Evolutionary conservation across 129 eudicot species (phyloP), one percentile per base, ranked within the genome.

Genomic region (Pulicaria dysenterica): DNA sequence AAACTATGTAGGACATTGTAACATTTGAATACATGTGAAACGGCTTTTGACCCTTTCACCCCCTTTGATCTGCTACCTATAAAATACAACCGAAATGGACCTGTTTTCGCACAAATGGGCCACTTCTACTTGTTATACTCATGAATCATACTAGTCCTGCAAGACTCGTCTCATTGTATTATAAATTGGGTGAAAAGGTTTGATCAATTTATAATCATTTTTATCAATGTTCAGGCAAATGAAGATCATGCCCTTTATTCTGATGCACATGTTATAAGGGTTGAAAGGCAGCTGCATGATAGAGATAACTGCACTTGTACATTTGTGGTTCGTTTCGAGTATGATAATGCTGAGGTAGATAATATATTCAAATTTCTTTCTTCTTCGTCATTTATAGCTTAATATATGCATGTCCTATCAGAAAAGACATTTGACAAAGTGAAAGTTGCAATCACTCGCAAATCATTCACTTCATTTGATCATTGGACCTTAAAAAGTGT

Each of bases 221-320:
- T 46, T 34, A 42, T 61, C 82, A 3, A 54, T 54, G 48, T 74
- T 68, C 79, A 92, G 98, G 96, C 88, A 83, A 83, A 75, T 43
- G 88, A 82, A 54, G 87, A 87, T 75, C 80, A 83, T 51, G 92
- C 96, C 69, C 81, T 92, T n/a, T 87, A 89, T 75, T 72, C 83
- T 56, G 98, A 92, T 83, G 96, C 96, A 41, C 76, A 73, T 39
- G 58, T 89, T 10, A 3, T 87, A 65, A 82, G 79, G 39, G 69
- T 89, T 49, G 81, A 85, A 65, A 83, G 90, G 41, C 81, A 59
- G 47, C 0, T 47, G 73, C 98, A 92, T 43, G 95, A 84, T 46
- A 64, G 41, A 3, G 79, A 74, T 9, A 48, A 47, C 67, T 92
- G 98, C 80, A 81, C 68, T 16, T 92, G 98, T 70, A 67, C 65